Evolutionary conservation across 495 filamentous ascomycete species (phyloP), one percentile per base, ranked within the genome.

Genomic region (Aspergillus steynii): DNA sequence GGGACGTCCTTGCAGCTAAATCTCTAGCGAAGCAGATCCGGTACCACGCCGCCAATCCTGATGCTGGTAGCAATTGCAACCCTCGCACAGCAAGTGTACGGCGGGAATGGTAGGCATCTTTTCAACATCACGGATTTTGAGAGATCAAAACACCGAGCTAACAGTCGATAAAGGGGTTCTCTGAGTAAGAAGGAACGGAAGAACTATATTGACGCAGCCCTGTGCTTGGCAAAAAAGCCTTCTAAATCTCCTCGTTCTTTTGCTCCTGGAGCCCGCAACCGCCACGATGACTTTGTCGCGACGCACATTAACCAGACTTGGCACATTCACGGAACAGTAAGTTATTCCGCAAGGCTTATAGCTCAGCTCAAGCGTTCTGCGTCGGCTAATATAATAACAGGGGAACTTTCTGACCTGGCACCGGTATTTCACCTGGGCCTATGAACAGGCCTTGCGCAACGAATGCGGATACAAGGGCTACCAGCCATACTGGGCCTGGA

Each of bases 391-490:
- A 7, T 26, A 10, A 27, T 27, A 26, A 20, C 34, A 72, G 75
- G 85, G 84, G 27, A 83, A 81, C 61, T 89, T 90, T 71, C 71
- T 88, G 42, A 70, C 81, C 2, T 90, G 87, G 84, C 88, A 91
- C 63, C 77, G 88, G 20, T 87, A 85, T 66, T 90, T 84, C 63
- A 73, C 79, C 37, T 81, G 77, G 64, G 70, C 73, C 7, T 89
- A 83, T 68, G 88, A 90, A 68, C 79, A 85, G 65, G 83, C 86
- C 2, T 75, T 91, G 28, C 74, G 78, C 20, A 80, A 84, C 9
- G 88, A 91, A 64, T 90, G 88, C 63, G 86, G 85, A 28, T 90
- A 88, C 63, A 81, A 65, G 1, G 86, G 85, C 37, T 56, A 60
- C 51, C 58, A 58, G 58, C 59, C 51, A n/a, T 87, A 85, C 71